phyloP scores from a whole-genome alignment of 2,329 filamentous ascomycete genomes.

The Acrodontium crateriforme region DNA sequence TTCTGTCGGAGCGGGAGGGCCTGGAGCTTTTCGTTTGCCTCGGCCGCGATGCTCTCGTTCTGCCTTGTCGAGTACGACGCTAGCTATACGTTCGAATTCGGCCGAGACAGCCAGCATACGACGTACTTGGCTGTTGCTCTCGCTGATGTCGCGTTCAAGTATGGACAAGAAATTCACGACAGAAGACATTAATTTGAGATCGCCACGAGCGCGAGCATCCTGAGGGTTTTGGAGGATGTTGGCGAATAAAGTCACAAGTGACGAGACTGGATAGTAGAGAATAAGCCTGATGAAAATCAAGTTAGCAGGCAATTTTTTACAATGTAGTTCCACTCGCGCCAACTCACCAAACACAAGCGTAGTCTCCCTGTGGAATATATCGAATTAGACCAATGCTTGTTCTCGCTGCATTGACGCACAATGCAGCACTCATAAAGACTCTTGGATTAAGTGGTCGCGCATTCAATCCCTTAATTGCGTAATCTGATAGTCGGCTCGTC shows the following conservation, averaged over 20 bases:
- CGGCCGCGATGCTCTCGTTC: constrained; percentile 71
- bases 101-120: constrained; percentile 87
- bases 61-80: constrained; percentile 76
- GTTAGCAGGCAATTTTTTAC: background rate
- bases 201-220: constrained; percentile 74
- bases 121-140: constrained; percentile 65
- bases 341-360: constrained; percentile 80
- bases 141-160: constrained; percentile 55
- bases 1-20: constrained; percentile 35
- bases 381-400: constrained; percentile 89
- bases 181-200: constrained; percentile 79
- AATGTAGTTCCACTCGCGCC: no score
- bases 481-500: constrained; percentile 90
- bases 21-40: constrained; percentile 59
- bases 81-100: constrained; percentile 93
- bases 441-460: constrained; percentile 80
- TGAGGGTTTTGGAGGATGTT: constrained; percentile 93
- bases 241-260: constrained; percentile 86
- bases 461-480: constrained; percentile 87
- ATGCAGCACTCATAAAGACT: constrained; percentile 82
- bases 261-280: constrained; percentile 90
- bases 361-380: constrained; percentile 91
- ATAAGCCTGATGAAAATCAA: constrained; percentile 49
- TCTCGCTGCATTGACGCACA: constrained; percentile 84
- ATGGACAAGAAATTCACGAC: constrained; percentile 87